Evolutionary conservation across 2,329 filamentous ascomycete genomes (phyloP), one percentile per base, ranked within the genome.

Genomic region (Mariannaea elegans): DNA sequence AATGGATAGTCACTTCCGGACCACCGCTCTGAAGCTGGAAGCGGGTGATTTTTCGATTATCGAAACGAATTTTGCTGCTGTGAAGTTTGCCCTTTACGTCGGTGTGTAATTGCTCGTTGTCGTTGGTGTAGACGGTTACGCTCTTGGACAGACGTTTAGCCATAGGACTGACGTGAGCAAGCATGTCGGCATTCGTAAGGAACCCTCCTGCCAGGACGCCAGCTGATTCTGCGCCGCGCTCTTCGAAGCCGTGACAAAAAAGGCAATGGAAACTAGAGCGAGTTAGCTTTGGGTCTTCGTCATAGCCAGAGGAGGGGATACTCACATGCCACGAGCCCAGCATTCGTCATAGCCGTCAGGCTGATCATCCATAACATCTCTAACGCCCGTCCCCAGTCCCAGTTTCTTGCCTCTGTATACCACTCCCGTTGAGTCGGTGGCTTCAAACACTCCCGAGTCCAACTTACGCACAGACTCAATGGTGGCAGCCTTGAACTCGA

Each of bases 241-340:
- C 82, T 62, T 89, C 86, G 68, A 79, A 88, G 4, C 86, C 86
- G 62, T 87, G 80, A 70, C 85, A 88, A 65, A 83, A 86, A 1
- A 88, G 77, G 64, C 85, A 88, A 65, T 87, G 84, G 63, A 84
- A 87, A 42, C 80, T 81, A 39, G 19, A 3, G 18, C 1, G 10
- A 19, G 23, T 68, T 23, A 64, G 56, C 48, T 34, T 34, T 14
- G 24, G 27, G 18, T 6, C 19, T 31, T 36, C 12, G 32, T 9
- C 2, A 3, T 13, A 4, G 16, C 1, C 3, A 7, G 9, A 31
- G 10, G 14, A 3, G 21, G 2, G 27, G 3, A 16, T 7, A 73
- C 78, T 75, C 63, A 84, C 80, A 85, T 82, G 27, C 78, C 77
- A 42, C 70, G 74, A 8, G 76, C 82, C 84, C 84, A 89, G 54